Conservation (phyloP, 2,329 filamentous ascomycete species). For the Phaeosphaeriaceae sp. region DNA sequence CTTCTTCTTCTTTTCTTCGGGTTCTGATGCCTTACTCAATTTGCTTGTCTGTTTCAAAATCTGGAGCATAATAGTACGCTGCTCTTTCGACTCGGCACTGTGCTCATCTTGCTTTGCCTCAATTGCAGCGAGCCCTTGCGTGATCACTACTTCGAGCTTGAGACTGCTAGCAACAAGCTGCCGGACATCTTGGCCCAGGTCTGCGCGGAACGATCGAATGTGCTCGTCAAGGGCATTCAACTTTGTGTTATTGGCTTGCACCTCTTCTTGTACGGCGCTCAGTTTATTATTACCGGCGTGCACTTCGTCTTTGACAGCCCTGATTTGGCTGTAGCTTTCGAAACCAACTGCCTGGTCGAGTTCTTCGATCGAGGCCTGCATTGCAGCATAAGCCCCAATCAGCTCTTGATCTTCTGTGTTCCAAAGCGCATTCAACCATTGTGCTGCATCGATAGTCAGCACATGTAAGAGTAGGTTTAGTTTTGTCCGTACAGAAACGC, state of each 20-base stretch:
- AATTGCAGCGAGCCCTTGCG: neutral
- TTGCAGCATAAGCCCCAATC: conserved; percentile 12
- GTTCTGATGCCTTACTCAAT: neutral
- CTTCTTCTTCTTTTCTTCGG: neutral
- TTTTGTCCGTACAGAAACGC: neutral
- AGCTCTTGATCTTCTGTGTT: conserved; percentile 20
- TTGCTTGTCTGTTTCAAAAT: neutral
- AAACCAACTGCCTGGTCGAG: conserved; percentile 15
- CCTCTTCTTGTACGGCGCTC: conserved; percentile 3
- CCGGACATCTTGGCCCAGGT: neutral
- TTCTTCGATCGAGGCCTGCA: conserved; percentile 21
- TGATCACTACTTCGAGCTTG: neutral
- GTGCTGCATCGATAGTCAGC: neutral
- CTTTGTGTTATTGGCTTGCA: conserved; percentile 6
- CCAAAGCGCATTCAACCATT: conserved; percentile 20
- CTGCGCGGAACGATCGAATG: neutral
- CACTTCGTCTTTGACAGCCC: neutral
- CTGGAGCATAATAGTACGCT: neutral
- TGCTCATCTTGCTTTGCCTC: neutral
- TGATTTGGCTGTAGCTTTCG: conserved; percentile 13
- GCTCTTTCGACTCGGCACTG: neutral
- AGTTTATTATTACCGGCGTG: neutral
- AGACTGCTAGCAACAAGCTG: neutral
- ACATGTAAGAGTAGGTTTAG: neutral
- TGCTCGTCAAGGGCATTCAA: neutral